These are phyloP conservation scores for Globisporangium echinulatum DNA, from an alignment of 352 stramenopile genomes.

Conservation along the genomic window DNA sequence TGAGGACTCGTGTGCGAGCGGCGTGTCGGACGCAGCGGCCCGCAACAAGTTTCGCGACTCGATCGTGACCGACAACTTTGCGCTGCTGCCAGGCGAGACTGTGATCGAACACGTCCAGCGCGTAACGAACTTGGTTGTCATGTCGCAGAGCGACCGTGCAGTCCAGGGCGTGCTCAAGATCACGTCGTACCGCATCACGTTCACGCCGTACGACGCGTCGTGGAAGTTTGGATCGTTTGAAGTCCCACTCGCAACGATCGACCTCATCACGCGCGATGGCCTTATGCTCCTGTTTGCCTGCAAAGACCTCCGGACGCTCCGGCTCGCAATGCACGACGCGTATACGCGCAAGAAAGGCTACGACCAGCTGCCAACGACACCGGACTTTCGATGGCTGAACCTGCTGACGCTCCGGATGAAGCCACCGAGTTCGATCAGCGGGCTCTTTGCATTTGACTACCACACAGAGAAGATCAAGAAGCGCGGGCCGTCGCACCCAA, in stretches of 20 bases:
- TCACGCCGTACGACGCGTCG: constrained; percentile 78
- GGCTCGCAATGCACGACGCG: constrained; percentile 55
- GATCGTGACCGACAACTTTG: constrained; percentile 58
- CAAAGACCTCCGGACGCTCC: constrained; percentile 57
- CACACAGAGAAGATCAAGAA: constrained; percentile 60
- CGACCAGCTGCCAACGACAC: constrained; percentile 67
- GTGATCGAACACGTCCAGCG: constrained; percentile 79
- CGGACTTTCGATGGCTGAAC: constrained; percentile 45
- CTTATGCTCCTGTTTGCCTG: constrained; percentile 78
- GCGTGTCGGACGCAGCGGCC: constrained; percentile 12
- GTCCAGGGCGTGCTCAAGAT: constrained; percentile 85
- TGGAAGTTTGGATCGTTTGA: constrained; percentile 86
- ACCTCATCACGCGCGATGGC: constrained; percentile 69
- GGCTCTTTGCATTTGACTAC: constrained; percentile 81
- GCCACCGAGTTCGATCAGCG: constrained; percentile 63
- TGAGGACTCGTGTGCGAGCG: not conserved
- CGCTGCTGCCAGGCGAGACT: constrained; percentile 50
- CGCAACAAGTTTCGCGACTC: constrained; percentile 48
- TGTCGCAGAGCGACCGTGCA: constrained; percentile 73
- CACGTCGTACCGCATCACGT: constrained; percentile 77
- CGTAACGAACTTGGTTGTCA: constrained; percentile 81
- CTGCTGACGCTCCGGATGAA: constrained; percentile 53
- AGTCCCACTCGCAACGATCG: constrained; percentile 68
- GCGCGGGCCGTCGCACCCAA: constrained; percentile 24
- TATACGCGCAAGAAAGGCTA: constrained; percentile 80